phyloP scores from a whole-genome alignment of 1,139 yeast genomes.

The Arxiozyma bovina region DNA sequence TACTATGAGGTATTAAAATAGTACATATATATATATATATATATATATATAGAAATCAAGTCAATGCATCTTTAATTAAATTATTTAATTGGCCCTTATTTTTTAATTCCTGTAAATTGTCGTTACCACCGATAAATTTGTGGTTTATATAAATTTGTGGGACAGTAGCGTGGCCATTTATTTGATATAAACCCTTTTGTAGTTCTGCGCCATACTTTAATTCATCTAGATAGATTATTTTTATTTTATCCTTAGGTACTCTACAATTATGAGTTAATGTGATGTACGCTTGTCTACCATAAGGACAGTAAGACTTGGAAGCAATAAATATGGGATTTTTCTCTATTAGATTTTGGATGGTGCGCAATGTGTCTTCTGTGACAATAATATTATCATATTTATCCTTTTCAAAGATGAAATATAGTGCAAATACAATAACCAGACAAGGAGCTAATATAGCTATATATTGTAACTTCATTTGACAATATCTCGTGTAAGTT shows the following conservation, averaged over 20 bases:
- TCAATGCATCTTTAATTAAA: slow-evolving; percentile 23
- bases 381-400: slow-evolving; percentile 23
- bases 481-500: not conserved
- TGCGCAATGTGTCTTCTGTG: slow-evolving; percentile 44
- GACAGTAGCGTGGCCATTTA: slow-evolving; percentile 86
- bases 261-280: slow-evolving; percentile 41
- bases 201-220: slow-evolving; percentile 50
- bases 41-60: slow-evolving; percentile 3
- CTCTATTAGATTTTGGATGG: slow-evolving; percentile 57
- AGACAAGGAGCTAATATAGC: not conserved
- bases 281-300: slow-evolving; percentile 55
- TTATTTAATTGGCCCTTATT: slow-evolving; percentile 32
- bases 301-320: slow-evolving; percentile 68
- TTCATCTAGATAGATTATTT: slow-evolving; percentile 57
- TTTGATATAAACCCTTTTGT: slow-evolving; percentile 64
- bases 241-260: slow-evolving; percentile 39
- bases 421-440: not conserved
- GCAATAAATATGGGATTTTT: slow-evolving; percentile 71
- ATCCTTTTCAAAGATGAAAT: slow-evolving; percentile 1
- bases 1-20: not conserved
- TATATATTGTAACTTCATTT: slow-evolving; percentile 1
- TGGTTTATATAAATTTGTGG: slow-evolving; percentile 87
- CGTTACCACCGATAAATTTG: slow-evolving; percentile 88
- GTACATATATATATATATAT: not conserved
- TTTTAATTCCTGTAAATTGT: slow-evolving; percentile 63